Conservation (phyloP, 106 monocot species). For the Dactylorhiza incarnata region DNA sequence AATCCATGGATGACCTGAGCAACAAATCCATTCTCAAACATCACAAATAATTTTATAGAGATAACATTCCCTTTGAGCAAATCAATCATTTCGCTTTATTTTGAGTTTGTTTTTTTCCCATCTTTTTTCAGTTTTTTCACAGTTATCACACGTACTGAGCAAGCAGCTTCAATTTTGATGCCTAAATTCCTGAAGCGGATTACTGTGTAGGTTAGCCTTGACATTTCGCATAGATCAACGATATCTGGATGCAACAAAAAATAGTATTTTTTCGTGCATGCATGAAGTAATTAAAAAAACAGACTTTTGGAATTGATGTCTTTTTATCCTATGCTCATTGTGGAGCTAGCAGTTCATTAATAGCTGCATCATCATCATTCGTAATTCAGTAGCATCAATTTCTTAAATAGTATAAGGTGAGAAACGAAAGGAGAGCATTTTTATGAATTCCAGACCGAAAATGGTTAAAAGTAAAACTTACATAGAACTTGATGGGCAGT, state of each 20-base stretch:
- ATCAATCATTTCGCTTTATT: background rate
- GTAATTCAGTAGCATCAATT: background rate
- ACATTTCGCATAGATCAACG: too few relatives aligned
- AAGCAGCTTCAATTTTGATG: too few relatives aligned
- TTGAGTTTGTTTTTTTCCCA: too few relatives aligned
- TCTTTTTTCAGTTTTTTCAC: too few relatives aligned
- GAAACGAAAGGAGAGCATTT: background rate
- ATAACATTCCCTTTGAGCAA: background rate
- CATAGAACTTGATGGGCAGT: constrained; percentile 64
- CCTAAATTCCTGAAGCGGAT: too few relatives aligned
- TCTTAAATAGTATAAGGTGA: background rate
- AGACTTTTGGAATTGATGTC: background rate
- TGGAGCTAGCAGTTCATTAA: background rate
- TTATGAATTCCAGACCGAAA: constrained; percentile 5
- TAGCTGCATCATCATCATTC: background rate
- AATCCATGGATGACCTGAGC: constrained; percentile 29
- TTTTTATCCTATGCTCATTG: background rate
- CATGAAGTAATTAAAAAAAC: background rate
- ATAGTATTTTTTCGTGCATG: too few relatives aligned
- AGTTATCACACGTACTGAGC: too few relatives aligned
- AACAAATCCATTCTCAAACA: background rate
- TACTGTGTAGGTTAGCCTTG: too few relatives aligned
- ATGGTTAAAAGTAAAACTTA: constrained; percentile 11
- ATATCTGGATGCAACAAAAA: too few relatives aligned
- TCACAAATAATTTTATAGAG: background rate